phyloP scores from a whole-genome alignment of 768 basidiomycete genomes.

The Sarcomyxa edulis region DNA sequence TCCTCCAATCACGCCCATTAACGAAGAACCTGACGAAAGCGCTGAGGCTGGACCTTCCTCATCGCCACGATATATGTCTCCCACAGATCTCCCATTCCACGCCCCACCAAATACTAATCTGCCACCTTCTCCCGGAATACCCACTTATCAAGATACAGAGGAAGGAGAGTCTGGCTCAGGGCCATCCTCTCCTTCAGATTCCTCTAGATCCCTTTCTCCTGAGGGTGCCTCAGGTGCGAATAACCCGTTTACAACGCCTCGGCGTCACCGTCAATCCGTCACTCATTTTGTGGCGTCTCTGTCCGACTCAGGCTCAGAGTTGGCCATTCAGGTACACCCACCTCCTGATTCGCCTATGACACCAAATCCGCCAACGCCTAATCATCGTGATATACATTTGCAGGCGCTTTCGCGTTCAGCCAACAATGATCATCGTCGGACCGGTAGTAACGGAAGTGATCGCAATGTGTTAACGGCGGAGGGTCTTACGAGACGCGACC shows the following conservation, averaged over 20 bases:
- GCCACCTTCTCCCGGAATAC: constrained; percentile 20
- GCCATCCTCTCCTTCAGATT: constrained; percentile 36
- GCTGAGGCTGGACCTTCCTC: constrained; percentile 45
- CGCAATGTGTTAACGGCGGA: constrained; percentile 15
- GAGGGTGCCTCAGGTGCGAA: constrained; percentile 71
- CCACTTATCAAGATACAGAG: constrained; percentile 19
- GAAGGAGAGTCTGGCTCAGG: constrained; percentile 17
- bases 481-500: constrained; percentile 50
- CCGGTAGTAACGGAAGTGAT: constrained; percentile 25
- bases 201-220: constrained; percentile 59
- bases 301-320: constrained; percentile 61
- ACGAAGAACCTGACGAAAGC: constrained; percentile 51
- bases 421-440: constrained; percentile 33
- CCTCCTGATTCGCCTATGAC: constrained; percentile 77
- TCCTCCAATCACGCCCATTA: constrained; percentile 75
- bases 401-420: constrained; percentile 48
- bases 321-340: constrained; percentile 66
- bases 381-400: constrained; percentile 75
- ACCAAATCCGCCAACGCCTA: constrained; percentile 83
- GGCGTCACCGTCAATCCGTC: constrained; percentile 58
- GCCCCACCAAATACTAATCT: constrained; percentile 42
- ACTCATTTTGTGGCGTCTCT: constrained; percentile 59
- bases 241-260: constrained; percentile 74
- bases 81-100: constrained; percentile 61
- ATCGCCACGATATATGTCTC: constrained; percentile 49